Base-by-base conservation (phyloP, 805 yeast genomes). In the Zygoascus ofunaensis region DNA sequence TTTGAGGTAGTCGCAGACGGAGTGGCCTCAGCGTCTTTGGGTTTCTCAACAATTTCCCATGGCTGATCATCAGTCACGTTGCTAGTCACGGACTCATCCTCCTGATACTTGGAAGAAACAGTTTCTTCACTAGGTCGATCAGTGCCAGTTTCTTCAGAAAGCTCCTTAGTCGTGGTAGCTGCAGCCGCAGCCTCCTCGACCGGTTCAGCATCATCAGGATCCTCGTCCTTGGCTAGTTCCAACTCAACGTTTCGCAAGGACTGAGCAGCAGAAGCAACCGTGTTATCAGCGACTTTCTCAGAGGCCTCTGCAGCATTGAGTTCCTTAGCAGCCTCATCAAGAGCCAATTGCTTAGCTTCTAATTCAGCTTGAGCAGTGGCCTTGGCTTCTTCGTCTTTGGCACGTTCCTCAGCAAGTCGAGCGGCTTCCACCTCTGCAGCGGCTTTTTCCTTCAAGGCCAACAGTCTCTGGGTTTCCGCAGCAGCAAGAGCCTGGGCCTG, bases 401-500 rank as follows among this genome's bases (percentile, higher is more conserved):
- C 50, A 42, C 41, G 37, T 35, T 42, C 52, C 32, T 44, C 49
- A 22, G 50, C 52, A 12, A 45, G 32, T 34, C 49, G 28, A 19
- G 50, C 52, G 36, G 52, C 52, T 41, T 53, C 58, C 34, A 50
- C 55, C 35, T 54, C 54, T 17, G 49, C 54, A 18, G 55, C 54
- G 18, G 51, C 50, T 36, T 44, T 45, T n/a, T 48, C 51, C 34
- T 41, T 46, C 10, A 50, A 30, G 5, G 55, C 57, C 10, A 39
- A 38, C n/a, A 46, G 44, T 23, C 47, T 42, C 21, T 46, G 47
- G 40, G 53, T 50, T 42, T 56, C 61, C 43, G 55, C 55, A 37
- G 39, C 45, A 46, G 59, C 60, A 33, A 46, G 44, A 40, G 48
- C 59, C 30, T 54, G 54, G 12, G 56, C 56, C 30, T 56, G 49